Evolutionary conservation across 129 eudicot genomes (phyloP).

Genomic region (Chrysanthemum lavandulifolium): DNA sequence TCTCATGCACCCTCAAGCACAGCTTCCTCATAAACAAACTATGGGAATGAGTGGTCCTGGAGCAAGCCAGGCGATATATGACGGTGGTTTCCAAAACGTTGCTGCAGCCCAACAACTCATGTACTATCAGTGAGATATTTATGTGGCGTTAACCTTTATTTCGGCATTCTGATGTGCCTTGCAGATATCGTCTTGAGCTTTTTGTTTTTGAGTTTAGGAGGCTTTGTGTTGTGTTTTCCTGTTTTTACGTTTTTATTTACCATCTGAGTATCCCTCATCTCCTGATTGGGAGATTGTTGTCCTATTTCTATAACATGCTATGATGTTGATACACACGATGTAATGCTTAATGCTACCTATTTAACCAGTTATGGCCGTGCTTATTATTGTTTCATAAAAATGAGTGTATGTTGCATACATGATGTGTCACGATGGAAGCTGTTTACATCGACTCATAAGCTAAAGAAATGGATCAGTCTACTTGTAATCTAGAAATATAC

Average conservation of each 20-base stretch:
- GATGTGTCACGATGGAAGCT: not conserved
- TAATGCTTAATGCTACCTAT: constrained; percentile 26
- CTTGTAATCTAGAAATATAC: constrained; percentile 11
- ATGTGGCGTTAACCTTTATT: constrained; percentile 1
- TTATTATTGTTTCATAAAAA: not conserved
- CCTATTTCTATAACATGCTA: constrained; percentile 7
- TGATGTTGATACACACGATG: constrained; percentile 19
- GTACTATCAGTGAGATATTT: constrained; percentile 65
- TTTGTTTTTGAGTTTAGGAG: constrained; percentile 21
- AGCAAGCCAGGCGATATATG: constrained; percentile 89
- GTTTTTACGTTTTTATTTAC: not conserved
- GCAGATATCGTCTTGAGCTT: constrained; percentile 26
- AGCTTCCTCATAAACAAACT: constrained; percentile 56
- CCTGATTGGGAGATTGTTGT: constrained; percentile 11
- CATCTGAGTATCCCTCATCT: not conserved
- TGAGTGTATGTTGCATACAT: not conserved
- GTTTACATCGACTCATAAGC: not conserved
- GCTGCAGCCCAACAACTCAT: constrained; percentile 93
- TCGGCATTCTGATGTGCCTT: constrained; percentile 20
- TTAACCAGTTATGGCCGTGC: constrained; percentile 11
- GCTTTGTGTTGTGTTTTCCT: constrained; percentile 17
- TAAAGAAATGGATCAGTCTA: not conserved
- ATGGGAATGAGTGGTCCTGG: constrained; percentile 78
- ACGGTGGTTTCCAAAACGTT: constrained; percentile 70
- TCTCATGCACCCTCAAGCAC: constrained; percentile 66